phyloP scores from a whole-genome alignment of 2,329 filamentous ascomycete genomes.

The Metarhizium sp. region DNA sequence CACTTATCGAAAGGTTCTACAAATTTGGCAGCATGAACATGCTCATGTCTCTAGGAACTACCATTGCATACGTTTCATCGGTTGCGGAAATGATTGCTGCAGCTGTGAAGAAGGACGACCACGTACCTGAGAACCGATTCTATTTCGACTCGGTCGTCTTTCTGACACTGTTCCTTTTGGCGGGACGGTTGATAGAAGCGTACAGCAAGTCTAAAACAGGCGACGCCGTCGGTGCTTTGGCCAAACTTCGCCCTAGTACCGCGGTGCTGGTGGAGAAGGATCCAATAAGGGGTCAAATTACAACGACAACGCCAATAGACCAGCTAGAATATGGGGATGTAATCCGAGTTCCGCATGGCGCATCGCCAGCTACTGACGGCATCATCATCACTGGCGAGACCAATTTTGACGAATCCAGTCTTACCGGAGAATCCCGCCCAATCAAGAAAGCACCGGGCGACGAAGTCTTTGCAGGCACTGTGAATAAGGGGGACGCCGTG shows the following conservation, averaged over 20 bases:
- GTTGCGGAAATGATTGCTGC: slow-evolving; percentile 64
- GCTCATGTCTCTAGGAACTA: slow-evolving; percentile 80
- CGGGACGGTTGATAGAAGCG: slow-evolving; percentile 67
- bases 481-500: slow-evolving; percentile 60
- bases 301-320: slow-evolving; percentile 47
- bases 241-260: slow-evolving; percentile 67
- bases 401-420: slow-evolving; percentile 79
- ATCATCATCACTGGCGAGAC: slow-evolving; percentile 51
- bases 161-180: slow-evolving; percentile 75
- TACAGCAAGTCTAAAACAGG: slow-evolving; percentile 89
- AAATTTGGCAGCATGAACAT: slow-evolving; percentile 97
- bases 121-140: slow-evolving; percentile 38
- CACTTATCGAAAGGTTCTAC: slow-evolving; percentile 67
- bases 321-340: slow-evolving; percentile 65
- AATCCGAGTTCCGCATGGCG: slow-evolving; percentile 68
- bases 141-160: slow-evolving; percentile 96
- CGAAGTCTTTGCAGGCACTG: slow-evolving; percentile 60
- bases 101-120: slow-evolving; percentile 35
- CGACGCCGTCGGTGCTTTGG: slow-evolving; percentile 72
- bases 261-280: slow-evolving; percentile 56
- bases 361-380: slow-evolving; percentile 80
- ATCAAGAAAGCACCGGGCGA: slow-evolving; percentile 57
- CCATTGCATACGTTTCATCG: slow-evolving; percentile 78
- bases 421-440: slow-evolving; percentile 69
- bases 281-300: slow-evolving; percentile 22